phyloP scores from a whole-genome alignment of 2,329 filamentous ascomycete genomes.

The Magnaporthiopsis rhizophila region DNA sequence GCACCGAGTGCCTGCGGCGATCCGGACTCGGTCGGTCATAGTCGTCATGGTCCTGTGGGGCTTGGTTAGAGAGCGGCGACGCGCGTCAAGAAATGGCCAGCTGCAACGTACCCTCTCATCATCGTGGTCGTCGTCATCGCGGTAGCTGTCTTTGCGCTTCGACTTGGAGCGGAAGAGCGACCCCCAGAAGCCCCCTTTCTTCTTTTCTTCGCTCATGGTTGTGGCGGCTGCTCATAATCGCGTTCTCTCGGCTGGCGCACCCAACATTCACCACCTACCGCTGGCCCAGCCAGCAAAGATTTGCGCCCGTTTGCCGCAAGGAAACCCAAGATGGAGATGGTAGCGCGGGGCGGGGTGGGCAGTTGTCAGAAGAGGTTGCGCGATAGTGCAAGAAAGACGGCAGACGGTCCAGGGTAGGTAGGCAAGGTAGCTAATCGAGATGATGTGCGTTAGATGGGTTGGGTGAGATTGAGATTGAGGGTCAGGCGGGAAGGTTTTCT shows the following conservation, averaged over 20 bases:
- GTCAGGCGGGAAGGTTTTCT: not conserved
- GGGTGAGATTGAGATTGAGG: not conserved
- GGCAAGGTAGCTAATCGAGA: not conserved
- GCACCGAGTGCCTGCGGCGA: conserved; percentile 37
- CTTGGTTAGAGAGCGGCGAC: not conserved
- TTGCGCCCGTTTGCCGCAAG: not conserved
- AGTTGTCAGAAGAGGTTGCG: not conserved
- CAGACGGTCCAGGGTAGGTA: not conserved
- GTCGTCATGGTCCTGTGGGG: not conserved
- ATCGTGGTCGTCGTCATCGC: conserved; percentile 1
- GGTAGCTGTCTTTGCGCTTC: not conserved
- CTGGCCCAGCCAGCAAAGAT: not conserved
- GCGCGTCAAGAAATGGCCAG: not conserved
- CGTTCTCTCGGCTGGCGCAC: not conserved
- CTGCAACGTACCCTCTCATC: not conserved
- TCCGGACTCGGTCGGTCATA: not conserved
- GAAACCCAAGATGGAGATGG: too few species aligned
- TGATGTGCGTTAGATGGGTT: not conserved
- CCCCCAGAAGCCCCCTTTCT: conserved; percentile 6
- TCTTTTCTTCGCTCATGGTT: conserved; percentile 5
- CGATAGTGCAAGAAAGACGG: not conserved
- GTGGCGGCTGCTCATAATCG: not conserved
- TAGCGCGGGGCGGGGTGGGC: not conserved
- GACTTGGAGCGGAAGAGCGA: conserved; percentile 6
- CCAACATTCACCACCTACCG: not conserved